Base-by-base conservation (phyloP, 2,329 filamentous ascomycete genomes). In the Curvularia sp. region DNA sequence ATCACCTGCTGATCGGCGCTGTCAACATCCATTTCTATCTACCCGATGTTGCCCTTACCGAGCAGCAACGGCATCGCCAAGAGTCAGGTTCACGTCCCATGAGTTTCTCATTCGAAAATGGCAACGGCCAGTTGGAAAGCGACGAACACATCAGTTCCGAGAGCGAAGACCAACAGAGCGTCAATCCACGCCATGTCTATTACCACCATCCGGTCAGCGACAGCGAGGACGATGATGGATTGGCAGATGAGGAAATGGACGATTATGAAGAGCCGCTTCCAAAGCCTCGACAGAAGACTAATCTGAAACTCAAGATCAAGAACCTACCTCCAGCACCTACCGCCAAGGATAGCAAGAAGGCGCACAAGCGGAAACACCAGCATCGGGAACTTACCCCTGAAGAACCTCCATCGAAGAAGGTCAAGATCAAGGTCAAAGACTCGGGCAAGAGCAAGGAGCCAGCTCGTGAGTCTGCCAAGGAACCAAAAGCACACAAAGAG, bases 61-160 rank as follows among this genome's bases (percentile, higher is more conserved):
- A 88, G 62, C 81, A 85, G 48, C 73, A 78, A 49, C 77, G 79
- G 1, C 79, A 80, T 27, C 74, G 81, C 18, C 83, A 85, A 53
- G 83, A 86, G 49, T 76, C 77, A 3, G 78, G 79, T 28, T 80
- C 71, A 36, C 83, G 82, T 60, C 80, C 88, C 63, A 91, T 91
- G 87, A 91, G 88, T 73, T 88, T 91, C 61, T 87, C 89, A 54
- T 91, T 91, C 67, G 87, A 89, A 69, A 84, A 86, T 69, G 83
- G 84, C 0, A 82, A 85, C 58, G 84, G 85, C 39, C 81, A 83
- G 56, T 83, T 62, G 78, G 82, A 74, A 56, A 86, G 82, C 32
- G 82, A 85, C 57, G 77, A 72, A 39, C 80, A 70, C 23, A 65
- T 72, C 39, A 70, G 70, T 28, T 75, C 72, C 10, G 71, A 63